These are phyloP conservation scores for Solioccasus polychromus DNA, from an alignment of 768 basidiomycete species.

Conservation along the genomic window DNA sequence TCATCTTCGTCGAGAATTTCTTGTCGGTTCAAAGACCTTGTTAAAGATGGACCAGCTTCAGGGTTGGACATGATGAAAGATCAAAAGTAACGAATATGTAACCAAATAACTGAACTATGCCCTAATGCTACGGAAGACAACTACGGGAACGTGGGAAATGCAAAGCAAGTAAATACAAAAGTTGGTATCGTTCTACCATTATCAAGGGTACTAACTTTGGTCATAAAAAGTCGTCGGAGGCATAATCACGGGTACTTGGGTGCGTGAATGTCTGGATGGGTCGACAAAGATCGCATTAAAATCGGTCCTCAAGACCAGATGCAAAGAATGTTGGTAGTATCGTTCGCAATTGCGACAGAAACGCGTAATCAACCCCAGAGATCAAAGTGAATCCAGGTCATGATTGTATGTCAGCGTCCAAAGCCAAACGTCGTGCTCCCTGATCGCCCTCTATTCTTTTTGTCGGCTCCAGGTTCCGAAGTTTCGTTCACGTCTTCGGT, in stretches of 20 bases:
- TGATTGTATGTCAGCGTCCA: conserved; percentile 18
- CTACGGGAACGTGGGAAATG: no score
- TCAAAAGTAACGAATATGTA: conserved; percentile 1
- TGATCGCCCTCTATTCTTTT: conserved; percentile 25
- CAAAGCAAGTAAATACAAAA: conserved; percentile 13
- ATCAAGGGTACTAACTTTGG: conserved; percentile 19
- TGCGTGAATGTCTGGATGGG: conserved; percentile 7
- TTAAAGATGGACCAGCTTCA: conserved; percentile 25
- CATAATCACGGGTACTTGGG: conserved; percentile 11
- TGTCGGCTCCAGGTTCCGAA: conserved; percentile 17
- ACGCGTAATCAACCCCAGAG: conserved; percentile 4
- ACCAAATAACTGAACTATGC: conserved; percentile 16
- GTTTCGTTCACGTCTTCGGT: conserved; percentile 17
- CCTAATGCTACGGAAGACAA: conserved; percentile 3
- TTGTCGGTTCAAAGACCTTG: conserved; percentile 69
- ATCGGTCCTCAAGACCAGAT: conserved; percentile 24
- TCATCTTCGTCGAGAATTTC: conserved; percentile 87
- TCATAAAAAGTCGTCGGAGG: conserved; percentile 25
- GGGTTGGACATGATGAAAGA: conserved; percentile 31
- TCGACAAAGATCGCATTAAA: conserved; percentile 13
- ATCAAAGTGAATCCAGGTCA: conserved; percentile 15
- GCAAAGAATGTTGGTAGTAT: conserved; percentile 10
- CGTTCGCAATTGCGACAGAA: conserved; percentile 8
- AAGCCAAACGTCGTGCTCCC: conserved; percentile 24
- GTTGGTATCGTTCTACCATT: conserved; percentile 14